phyloP scores from a whole-genome alignment of 163 green algal species.

The Smithsoniella earleae region DNA sequence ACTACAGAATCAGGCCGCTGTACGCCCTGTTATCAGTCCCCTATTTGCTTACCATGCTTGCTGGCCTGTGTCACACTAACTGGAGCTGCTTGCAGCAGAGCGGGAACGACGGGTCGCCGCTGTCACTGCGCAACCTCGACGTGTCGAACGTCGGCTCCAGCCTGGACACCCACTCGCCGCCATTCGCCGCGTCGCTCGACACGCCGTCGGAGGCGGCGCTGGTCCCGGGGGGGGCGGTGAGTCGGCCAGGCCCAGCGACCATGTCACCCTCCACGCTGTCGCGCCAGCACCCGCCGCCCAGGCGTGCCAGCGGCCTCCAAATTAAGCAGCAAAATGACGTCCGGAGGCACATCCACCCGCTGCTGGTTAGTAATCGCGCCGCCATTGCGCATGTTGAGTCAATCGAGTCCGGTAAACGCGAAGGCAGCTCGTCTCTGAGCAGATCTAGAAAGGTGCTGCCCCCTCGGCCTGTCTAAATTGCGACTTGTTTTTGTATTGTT shows the following conservation, averaged over 20 bases:
- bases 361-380: slow-evolving; percentile 12
- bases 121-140: slow-evolving; percentile 12
- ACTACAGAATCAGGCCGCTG: too few species aligned
- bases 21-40: too few species aligned
- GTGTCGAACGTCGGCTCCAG: slow-evolving; percentile 22
- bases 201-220: background rate
- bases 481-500: too few species aligned
- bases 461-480: too few species aligned
- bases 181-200: background rate
- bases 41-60: too few species aligned
- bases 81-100: background rate
- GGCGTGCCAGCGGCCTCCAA: background rate
- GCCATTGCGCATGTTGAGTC: slow-evolving; percentile 23
- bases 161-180: background rate
- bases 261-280: slow-evolving; percentile 12
- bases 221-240: background rate
- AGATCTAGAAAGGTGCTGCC: too few species aligned
- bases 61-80: too few species aligned
- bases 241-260: too few species aligned
- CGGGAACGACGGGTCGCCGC: slow-evolving; percentile 20
- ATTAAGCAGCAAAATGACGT: slow-evolving; percentile 20
- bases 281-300: too few species aligned
- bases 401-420: too few species aligned
- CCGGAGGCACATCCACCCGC: slow-evolving; percentile 9
- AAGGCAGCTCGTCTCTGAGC: too few species aligned